Percentiles rank a stretch among this genome's conserved stretches.
Conservation (phyloP, 139 green algal genomes). For the Asterochloris erici region DNA sequence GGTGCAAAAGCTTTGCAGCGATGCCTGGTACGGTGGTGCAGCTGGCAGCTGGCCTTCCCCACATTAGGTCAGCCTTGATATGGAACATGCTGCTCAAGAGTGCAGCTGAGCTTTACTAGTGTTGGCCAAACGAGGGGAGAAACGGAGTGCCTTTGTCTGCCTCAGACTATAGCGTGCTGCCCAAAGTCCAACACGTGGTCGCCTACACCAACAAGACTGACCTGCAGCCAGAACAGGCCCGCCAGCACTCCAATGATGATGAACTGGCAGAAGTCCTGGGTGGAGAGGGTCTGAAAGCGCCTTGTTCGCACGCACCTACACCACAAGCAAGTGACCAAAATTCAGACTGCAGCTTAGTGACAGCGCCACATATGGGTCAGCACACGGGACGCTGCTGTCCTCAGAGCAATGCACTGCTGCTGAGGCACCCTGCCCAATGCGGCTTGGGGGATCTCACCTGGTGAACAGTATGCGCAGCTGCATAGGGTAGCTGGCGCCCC, state of each 20-base stretch:
- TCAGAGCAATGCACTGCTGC: not conserved
- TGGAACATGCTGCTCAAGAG: no score
- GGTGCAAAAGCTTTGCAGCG: no score
- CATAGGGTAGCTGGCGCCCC: slow-evolving; percentile 16
- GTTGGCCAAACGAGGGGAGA: no score
- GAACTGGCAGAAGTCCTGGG: slow-evolving; percentile 17
- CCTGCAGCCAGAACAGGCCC: slow-evolving; percentile 11
- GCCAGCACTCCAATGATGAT: slow-evolving; percentile 16
- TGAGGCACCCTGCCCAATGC: not conserved
- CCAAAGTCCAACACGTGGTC: no score
- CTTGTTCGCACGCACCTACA: slow-evolving; percentile 18
- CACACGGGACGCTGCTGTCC: not conserved
- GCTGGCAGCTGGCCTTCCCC: no score
- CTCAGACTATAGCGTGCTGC: no score
- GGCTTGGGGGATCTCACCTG: not conserved
- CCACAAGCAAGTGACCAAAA: not conserved
- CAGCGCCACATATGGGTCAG: not conserved
- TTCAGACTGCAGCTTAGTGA: not conserved
- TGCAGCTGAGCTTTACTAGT: no score
- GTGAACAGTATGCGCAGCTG: slow-evolving; percentile 24
- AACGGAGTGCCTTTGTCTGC: no score
- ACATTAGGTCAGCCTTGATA: no score
- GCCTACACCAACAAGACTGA: not conserved
- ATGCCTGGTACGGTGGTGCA: no score
- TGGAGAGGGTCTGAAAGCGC: slow-evolving; percentile 18